Base-by-base conservation (phyloP, 1,284 basidiomycete species). In the Rhodotorula sp. region DNA sequence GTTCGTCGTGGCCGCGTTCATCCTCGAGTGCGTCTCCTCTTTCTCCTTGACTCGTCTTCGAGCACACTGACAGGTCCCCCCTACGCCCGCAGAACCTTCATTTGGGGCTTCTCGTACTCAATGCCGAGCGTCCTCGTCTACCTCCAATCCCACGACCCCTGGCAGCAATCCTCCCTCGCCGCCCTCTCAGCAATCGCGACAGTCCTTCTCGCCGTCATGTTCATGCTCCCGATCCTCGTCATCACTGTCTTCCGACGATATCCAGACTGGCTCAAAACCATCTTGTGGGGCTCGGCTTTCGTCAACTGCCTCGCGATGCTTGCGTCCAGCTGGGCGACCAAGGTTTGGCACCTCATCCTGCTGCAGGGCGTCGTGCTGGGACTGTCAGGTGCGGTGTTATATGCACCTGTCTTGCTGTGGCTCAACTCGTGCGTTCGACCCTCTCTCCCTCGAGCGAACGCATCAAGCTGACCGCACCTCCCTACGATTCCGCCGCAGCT, bases 1-100 rank as follows among this genome's bases (percentile, higher is more conserved):
- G 0, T 81, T 80, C 72, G 73, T 81, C 4, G 57, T 76, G 7
- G 78, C 70, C 2, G 79, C 80, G 0, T 65, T 53, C 40, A 50
- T 64, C 11, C 54, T 67, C 24, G 64, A 66, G 31, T 57, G 55
- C 37, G 6, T 40, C 37, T 11, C 10, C 10, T 44, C 20, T 11
- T 9, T 11, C 24, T 48, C 31, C 31, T 18, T 34, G 59, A 15
- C 40, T 44, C 40, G 34, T 10, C 34, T 13, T 18, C 40, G 40
- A 11, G 40, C 40, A 44, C 3, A 44, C 40, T 44, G 40, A 44
- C 13, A 44, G 9, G 10, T 18, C 40, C 13, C 40, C 13, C 28
- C 3, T n/a, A 18, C 16, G 28, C 20, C 11, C 13, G 37, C 56
- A 64, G 62, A 40, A 64, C 62, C 22, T 68, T 68, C 58, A 60